Conservation (phyloP, 805 yeast species). For the Candida rishiriensis region DNA sequence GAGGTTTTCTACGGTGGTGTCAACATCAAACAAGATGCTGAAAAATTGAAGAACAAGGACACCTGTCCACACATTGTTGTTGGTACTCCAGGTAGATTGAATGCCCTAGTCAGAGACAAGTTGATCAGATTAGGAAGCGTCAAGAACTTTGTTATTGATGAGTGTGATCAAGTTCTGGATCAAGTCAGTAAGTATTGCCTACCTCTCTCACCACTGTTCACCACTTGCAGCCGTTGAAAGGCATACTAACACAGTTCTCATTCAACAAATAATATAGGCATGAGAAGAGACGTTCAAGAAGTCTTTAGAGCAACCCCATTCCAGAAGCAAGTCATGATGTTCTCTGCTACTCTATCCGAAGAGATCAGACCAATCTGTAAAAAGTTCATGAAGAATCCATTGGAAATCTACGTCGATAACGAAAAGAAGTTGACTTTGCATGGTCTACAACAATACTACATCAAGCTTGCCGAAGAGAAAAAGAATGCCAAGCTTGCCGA, state of each 20-base stretch:
- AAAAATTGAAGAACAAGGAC: slow-evolving; percentile 83
- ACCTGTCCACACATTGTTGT: slow-evolving; percentile 95
- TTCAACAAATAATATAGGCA: slow-evolving; percentile 47
- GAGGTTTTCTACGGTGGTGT: slow-evolving; percentile 98
- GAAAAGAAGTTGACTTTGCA: slow-evolving; percentile 96
- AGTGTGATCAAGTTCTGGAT: slow-evolving; percentile 97
- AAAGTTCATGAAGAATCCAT: slow-evolving; percentile 96
- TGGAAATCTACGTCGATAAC: slow-evolving; percentile 96
- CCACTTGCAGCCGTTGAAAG: not conserved
- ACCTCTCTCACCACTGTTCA: not conserved
- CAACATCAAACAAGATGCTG: slow-evolving; percentile 78
- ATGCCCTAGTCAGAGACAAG: slow-evolving; percentile 90
- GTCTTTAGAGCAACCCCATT: slow-evolving; percentile 96
- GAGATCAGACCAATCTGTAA: slow-evolving; percentile 96
- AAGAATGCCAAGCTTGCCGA: slow-evolving; percentile 92
- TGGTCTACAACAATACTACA: slow-evolving; percentile 95
- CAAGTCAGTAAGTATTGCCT: slow-evolving; percentile 25
- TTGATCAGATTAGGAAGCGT: slow-evolving; percentile 79
- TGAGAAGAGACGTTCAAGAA: slow-evolving; percentile 99
- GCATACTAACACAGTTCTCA: not conserved
- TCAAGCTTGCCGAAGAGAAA: slow-evolving; percentile 84
- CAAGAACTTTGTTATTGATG: slow-evolving; percentile 93
- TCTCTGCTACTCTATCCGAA: slow-evolving; percentile 90
- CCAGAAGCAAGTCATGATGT: slow-evolving; percentile 99
- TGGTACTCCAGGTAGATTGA: slow-evolving; percentile 97